A percentile compares a stretch with the other conserved stretches of the same genome.
Conservation (phyloP, 2,329 filamentous ascomycete genomes). For the Ascochyta koolunga region DNA sequence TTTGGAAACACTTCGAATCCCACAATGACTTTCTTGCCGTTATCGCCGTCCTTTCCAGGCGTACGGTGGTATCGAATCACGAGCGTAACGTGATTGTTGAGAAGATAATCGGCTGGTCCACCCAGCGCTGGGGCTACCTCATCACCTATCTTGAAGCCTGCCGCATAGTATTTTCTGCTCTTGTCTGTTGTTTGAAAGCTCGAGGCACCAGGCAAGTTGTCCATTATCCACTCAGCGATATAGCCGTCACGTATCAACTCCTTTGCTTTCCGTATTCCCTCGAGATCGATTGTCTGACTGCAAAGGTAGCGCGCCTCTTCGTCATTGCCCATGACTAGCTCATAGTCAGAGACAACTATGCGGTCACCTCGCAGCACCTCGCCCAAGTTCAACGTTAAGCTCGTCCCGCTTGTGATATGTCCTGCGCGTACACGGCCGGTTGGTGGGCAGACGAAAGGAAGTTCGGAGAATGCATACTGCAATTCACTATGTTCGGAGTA, state of each 20-base stretch:
- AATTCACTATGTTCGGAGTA: conserved; percentile 88
- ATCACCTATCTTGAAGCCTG: conserved; percentile 87
- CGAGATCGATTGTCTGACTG: conserved; percentile 67
- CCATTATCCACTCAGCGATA: conserved; percentile 91
- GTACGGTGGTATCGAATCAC: conserved; percentile 79
- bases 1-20: conserved; percentile 91
- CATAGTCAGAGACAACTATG: conserved; percentile 83
- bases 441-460: conserved; percentile 85
- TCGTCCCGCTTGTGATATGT: conserved; percentile 75
- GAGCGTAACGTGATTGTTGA: conserved; percentile 89
- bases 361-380: conserved; percentile 87
- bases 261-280: conserved; percentile 70
- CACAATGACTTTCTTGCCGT: conserved; percentile 79
- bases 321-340: conserved; percentile 78
- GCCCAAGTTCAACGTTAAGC: conserved; percentile 80
- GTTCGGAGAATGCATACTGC: conserved; percentile 89
- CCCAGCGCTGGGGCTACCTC: conserved; percentile 67
- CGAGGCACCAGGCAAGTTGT: conserved; percentile 87
- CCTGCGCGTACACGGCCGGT: conserved; percentile 70
- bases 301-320: conserved; percentile 76
- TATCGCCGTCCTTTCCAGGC: conserved; percentile 69
- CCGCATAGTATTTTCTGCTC: conserved; percentile 83
- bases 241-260: conserved; percentile 79
- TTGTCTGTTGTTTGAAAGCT: conserved; percentile 88
- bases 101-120: conserved; percentile 69